Base-by-base conservation (phyloP, 1,284 basidiomycete species). In the Apiotrichum veenhuisii region DNA sequence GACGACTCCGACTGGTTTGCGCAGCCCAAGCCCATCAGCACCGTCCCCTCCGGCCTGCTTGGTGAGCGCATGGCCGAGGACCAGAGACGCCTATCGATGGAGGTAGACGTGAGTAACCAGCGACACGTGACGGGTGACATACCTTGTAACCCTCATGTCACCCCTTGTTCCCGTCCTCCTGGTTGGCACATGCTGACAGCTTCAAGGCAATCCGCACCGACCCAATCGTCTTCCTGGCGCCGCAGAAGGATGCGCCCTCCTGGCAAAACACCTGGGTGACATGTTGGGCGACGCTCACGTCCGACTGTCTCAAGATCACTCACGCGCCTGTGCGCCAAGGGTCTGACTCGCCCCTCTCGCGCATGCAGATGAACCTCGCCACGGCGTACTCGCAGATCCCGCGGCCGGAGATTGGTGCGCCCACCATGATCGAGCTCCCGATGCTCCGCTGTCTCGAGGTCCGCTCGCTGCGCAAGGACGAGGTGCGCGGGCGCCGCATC, bases 401-500 rank as follows among this genome's bases (percentile, higher is more conserved):
- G 1, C 57, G 47, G 1, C 68, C 72, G 23, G 49, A 61, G 2
- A 18, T 52, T 8, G 56, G 52, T 9, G 49, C 55, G 9, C 30
- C 45, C 14, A 63, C 70, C 0, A 65, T 72, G 46, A 64, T 71
- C 18, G 63, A 66, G 37, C 54, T 75, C 20, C 45, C 58, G 4
- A 72, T 74, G 71, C 55, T 50, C 26, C 65, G 72, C 36, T 74
- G 73, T 46, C 60, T 64, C n/a, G 72, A 72, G 41, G 66, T 74
- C 0, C 55, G 68, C 11, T 66, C 70, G 54, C 54, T 76, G n/a
- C 61, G 69, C 17, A 62, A 62, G 46, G 72, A 71, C 26, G 73
- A 76, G 54, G 60, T 72, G 9, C 65, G 59, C 30, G 65, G 65
- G 2, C 58, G 69, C 20, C 66, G 66, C 2, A 59, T 76, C 1